phyloP scores from a whole-genome alignment of 2,329 filamentous ascomycete species.

The Microthyrium microscopicum region DNA sequence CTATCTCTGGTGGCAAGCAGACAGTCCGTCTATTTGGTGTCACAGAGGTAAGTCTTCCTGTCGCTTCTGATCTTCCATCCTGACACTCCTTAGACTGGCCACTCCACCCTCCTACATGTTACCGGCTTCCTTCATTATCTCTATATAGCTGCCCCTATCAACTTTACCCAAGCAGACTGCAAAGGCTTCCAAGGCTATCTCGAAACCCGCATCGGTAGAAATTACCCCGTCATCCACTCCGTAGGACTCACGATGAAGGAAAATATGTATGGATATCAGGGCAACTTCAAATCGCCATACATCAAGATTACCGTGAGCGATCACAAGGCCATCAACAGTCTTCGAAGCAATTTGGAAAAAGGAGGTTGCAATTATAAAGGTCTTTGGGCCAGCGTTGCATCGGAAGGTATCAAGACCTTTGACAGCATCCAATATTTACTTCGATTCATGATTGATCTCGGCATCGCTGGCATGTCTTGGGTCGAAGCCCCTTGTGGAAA shows the following conservation, averaged over 20 bases:
- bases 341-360: slow-evolving; percentile 59
- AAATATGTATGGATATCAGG: slow-evolving; percentile 87
- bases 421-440: slow-evolving; percentile 93
- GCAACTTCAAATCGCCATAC: slow-evolving; percentile 81
- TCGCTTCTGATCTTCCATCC: slow-evolving; percentile 13
- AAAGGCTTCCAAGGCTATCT: slow-evolving; percentile 63
- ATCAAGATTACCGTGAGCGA: slow-evolving; percentile 88
- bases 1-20: slow-evolving; percentile 55
- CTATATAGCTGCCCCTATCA: slow-evolving; percentile 74
- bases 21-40: slow-evolving; percentile 90
- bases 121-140: slow-evolving; percentile 94
- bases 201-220: slow-evolving; percentile 59
- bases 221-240: slow-evolving; percentile 58
- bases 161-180: slow-evolving; percentile 66
- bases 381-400: slow-evolving; percentile 54
- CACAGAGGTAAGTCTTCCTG: slow-evolving; percentile 41
- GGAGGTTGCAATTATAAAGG: slow-evolving; percentile 77
- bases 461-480: slow-evolving; percentile 95
- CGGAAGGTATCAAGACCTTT: slow-evolving; percentile 68
- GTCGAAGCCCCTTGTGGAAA: slow-evolving; percentile 64
- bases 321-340: slow-evolving; percentile 62
- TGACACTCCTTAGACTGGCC: slow-evolving; percentile 38
- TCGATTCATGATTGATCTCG: slow-evolving; percentile 88
- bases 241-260: slow-evolving; percentile 72
- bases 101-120: slow-evolving; percentile 89